Base-by-base conservation (phyloP, 805 yeast genomes). In the Ogataea corticis region DNA sequence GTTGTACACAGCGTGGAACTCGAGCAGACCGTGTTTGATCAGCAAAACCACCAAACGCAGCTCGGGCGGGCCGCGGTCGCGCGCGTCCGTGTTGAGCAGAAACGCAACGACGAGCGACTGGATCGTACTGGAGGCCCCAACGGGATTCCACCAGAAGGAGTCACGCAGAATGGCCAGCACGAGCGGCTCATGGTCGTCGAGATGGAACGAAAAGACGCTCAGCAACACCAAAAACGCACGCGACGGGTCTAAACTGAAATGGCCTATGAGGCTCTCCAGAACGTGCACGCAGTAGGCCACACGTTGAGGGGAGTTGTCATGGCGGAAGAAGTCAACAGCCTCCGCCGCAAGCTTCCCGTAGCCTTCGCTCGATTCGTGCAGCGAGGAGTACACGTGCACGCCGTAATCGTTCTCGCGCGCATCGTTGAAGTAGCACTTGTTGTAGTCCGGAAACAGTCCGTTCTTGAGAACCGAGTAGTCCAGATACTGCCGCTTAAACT, bases 281-380 rank as follows among this genome's bases (percentile, higher is more conserved):
- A 75, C 71, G n/a, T 73, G 63, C 9, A 73, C 59, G 9, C 77
- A 72, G 41, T 69, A 71, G 1, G 68, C 65, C 0, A 79, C 65
- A 54, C 77, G 74, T 33, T 56, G 66, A 3, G 56, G 50, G 7
- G 75, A 63, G 44, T 75, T 73, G 2, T 68, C 66, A 28, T 72
- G 70, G 19, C 58, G 55, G 42, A 76, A 66, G 1, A 80, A 71
- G 2, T 64, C 50, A 43, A 68, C 62, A 11, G 85, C 50, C 38
- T 82, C 79, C 2, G 73, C 72, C 0, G 81, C 61, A 27, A 87
- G 67, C 53, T 80, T 82, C 11, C 95, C 65, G 63, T 79, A 90
- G 0, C 97, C 97, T 58, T 85, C 89, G 18, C 81, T 69, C 49
- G 85, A 85, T 62, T 91, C 96, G 40, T 81, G 78, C 7, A 87